Conservation (phyloP, 2,329 filamentous ascomycete genomes). For the Fusarium praegraminearum region DNA sequence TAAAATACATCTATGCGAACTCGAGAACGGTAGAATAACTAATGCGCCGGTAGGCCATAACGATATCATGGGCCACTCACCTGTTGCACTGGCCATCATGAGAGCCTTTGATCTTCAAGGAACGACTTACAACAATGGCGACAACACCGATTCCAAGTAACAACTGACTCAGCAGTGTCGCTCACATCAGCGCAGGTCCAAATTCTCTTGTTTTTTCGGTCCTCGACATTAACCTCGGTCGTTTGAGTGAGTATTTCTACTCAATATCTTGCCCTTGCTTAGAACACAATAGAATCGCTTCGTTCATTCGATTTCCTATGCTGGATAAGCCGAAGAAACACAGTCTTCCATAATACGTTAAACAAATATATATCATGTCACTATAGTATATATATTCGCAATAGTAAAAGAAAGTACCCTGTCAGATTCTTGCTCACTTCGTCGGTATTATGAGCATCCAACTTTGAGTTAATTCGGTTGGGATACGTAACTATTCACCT, state of each 20-base stretch:
- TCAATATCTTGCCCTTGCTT: not conserved
- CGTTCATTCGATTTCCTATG: not conserved
- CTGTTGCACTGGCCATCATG: constrained; percentile 73
- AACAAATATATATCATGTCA: too few species aligned
- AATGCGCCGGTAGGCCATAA: constrained; percentile 70
- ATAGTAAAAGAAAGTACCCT: not conserved
- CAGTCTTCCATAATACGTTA: not conserved
- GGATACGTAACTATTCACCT: too few species aligned
- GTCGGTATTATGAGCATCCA: not conserved
- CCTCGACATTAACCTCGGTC: not conserved
- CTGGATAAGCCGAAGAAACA: not conserved
- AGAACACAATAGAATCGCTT: not conserved
- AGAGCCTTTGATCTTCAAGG: constrained; percentile 68
- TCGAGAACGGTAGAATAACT: not conserved
- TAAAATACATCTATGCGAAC: constrained; percentile 2
- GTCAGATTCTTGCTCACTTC: not conserved
- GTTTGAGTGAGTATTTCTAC: not conserved
- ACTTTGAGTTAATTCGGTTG: not conserved
- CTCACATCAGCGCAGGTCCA: not conserved
- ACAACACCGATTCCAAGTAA: not conserved
- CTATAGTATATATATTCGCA: not conserved
- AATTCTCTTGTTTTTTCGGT: not conserved
- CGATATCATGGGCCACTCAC: constrained; percentile 72
- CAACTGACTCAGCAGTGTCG: not conserved
- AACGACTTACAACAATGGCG: constrained; percentile 45